phyloP scores from a whole-genome alignment of 1,284 basidiomycete genomes.

The Coniferiporia sulphurascens region DNA sequence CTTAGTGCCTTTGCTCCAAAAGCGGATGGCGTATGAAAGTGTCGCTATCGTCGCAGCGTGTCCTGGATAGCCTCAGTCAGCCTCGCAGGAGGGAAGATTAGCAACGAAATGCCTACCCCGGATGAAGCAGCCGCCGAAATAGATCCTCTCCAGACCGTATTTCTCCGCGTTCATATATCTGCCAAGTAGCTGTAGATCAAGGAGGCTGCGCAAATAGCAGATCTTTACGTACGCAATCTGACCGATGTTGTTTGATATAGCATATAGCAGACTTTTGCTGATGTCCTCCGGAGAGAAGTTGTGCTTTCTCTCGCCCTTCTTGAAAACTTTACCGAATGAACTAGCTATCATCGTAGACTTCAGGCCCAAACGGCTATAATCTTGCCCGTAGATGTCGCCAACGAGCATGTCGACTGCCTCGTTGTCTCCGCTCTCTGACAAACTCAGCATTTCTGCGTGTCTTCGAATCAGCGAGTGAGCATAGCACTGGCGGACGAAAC shows the following conservation, averaged over 20 bases:
- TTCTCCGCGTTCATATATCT: slow-evolving; percentile 99
- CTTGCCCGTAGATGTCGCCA: slow-evolving; percentile 96
- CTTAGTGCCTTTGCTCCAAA: slow-evolving; percentile 99
- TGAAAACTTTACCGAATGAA: slow-evolving; percentile 98
- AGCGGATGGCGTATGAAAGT: slow-evolving; percentile 97
- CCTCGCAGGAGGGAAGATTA: not conserved
- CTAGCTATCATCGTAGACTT: slow-evolving; percentile 98
- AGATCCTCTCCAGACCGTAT: slow-evolving; percentile 94
- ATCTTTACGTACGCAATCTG: slow-evolving; percentile 91
- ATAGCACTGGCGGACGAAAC: slow-evolving; percentile 27
- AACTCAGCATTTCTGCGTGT: slow-evolving; percentile 84
- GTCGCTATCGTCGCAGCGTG: slow-evolving; percentile 98
- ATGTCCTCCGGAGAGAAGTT: slow-evolving; percentile 92
- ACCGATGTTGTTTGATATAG: slow-evolving; percentile 98
- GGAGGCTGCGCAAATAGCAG: not conserved
- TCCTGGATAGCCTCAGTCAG: slow-evolving; percentile 41
- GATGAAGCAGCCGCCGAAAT: slow-evolving; percentile 99
- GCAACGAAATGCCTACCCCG: slow-evolving; percentile 53
- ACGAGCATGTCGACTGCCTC: slow-evolving; percentile 97
- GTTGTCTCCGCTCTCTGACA: slow-evolving; percentile 94
- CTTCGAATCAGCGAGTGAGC: not conserved
- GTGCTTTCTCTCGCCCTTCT: slow-evolving; percentile 73
- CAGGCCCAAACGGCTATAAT: slow-evolving; percentile 90
- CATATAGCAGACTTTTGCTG: slow-evolving; percentile 90
- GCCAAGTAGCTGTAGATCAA: slow-evolving; percentile 15